These are phyloP conservation scores for Elsinoe fawcettii DNA, from an alignment of 2,329 filamentous ascomycete species.

Conservation along the genomic window DNA sequence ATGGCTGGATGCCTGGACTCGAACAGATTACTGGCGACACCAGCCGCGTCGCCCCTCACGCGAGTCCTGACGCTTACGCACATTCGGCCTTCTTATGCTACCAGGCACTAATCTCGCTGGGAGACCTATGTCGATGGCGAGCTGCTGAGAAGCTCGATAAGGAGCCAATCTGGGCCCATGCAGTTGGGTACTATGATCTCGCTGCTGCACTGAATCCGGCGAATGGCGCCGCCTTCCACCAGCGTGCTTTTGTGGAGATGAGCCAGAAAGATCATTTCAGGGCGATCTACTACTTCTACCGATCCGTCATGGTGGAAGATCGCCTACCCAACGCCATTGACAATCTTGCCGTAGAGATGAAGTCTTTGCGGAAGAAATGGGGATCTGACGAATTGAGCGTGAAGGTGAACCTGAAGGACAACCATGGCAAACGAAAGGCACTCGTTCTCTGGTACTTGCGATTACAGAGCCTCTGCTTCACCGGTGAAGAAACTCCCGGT, in stretches of 20 bases:
- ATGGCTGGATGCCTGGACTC: conserved; percentile 50
- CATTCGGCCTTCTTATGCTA: conserved; percentile 49
- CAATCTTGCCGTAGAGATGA: conserved; percentile 76
- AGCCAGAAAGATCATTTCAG: conserved; percentile 72
- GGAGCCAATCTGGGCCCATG: conserved; percentile 67
- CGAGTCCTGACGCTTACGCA: background rate
- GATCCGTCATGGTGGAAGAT: conserved; percentile 64
- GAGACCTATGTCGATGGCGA: conserved; percentile 84
- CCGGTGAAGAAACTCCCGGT: conserved; percentile 63
- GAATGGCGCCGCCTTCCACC: conserved; percentile 78
- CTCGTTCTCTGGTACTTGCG: conserved; percentile 76
- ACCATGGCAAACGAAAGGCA: conserved; percentile 52
- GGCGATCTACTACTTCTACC: conserved; percentile 82
- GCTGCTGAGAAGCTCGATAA: conserved; percentile 63
- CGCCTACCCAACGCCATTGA: conserved; percentile 66
- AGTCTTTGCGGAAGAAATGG: conserved; percentile 53
- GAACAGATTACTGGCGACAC: conserved; percentile 44
- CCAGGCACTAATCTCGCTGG: conserved; percentile 74
- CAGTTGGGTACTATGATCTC: conserved; percentile 75
- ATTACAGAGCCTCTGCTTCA: conserved; percentile 77
- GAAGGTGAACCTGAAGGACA: conserved; percentile 33
- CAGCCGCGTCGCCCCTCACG: background rate
- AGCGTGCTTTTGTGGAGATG: conserved; percentile 77
- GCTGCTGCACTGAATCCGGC: conserved; percentile 70
- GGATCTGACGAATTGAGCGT: conserved; percentile 46